These are phyloP conservation scores for Coniochaeta ligniaria DNA, from an alignment of 2,329 filamentous ascomycete species.

Conservation along the genomic window DNA sequence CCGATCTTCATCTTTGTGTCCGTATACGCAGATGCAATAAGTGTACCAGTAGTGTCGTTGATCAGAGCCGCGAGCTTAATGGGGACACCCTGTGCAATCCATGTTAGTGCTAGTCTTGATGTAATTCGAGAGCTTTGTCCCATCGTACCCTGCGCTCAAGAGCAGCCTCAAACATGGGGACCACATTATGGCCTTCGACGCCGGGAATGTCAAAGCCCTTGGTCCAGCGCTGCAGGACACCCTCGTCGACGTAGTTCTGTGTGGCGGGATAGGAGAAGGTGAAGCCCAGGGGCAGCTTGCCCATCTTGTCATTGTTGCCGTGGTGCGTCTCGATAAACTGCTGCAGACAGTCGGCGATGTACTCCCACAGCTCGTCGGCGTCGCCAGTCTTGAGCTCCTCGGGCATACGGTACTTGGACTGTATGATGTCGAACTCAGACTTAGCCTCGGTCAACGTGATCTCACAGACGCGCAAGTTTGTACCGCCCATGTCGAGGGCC, in stretches of 20 bases:
- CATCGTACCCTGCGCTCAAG: constrained; percentile 56
- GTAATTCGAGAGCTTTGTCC: background rate
- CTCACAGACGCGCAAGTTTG: constrained; percentile 90
- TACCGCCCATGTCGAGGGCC: constrained; percentile 92
- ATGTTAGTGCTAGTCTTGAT: background rate
- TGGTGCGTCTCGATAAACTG: constrained; percentile 88
- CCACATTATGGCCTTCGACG: constrained; percentile 85
- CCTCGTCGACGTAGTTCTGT: constrained; percentile 89
- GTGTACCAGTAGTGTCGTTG: constrained; percentile 94
- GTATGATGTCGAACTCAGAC: constrained; percentile 88
- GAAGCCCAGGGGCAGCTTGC: constrained; percentile 75
- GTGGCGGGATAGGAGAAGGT: constrained; percentile 95
- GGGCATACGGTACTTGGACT: constrained; percentile 93
- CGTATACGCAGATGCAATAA: constrained; percentile 97
- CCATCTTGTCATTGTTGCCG: constrained; percentile 53
- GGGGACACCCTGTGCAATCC: constrained; percentile 61
- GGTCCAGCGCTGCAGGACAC: constrained; percentile 89
- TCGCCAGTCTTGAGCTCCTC: constrained; percentile 83
- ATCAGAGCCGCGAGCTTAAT: constrained; percentile 91
- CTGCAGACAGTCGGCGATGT: constrained; percentile 85
- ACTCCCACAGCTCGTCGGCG: constrained; percentile 85
- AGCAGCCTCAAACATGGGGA: constrained; percentile 78
- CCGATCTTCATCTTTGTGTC: constrained; percentile 88
- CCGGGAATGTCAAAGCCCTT: constrained; percentile 94
- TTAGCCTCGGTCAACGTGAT: constrained; percentile 82